These are phyloP conservation scores for Coemansia sp. DNA, from an alignment of 371 early-diverging fungal genomes.

Conservation along the genomic window DNA sequence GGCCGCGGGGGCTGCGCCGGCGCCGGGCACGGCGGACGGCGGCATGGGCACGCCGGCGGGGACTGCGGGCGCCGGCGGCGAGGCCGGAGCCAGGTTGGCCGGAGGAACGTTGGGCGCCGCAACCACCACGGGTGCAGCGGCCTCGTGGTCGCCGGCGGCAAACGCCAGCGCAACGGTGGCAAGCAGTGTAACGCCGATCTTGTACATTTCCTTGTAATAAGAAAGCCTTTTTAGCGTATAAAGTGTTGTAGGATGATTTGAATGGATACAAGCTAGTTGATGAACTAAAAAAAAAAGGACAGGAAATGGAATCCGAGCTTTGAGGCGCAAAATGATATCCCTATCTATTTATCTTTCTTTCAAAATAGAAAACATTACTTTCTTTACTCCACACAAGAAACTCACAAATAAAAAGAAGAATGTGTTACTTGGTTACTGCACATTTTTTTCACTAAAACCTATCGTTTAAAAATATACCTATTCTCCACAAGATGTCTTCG, in stretches of 20 bases:
- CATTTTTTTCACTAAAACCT: background rate
- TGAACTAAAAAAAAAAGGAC: too few relatives aligned
- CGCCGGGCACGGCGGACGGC: constrained; percentile 14
- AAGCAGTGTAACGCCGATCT: constrained; percentile 23
- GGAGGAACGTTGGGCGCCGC: constrained; percentile 4
- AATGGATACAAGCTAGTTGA: background rate
- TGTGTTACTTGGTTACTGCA: too few relatives aligned
- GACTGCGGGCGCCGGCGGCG: background rate
- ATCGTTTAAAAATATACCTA: background rate
- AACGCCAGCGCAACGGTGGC: constrained; percentile 20
- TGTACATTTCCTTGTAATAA: constrained; percentile 20
- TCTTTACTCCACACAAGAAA: too few relatives aligned
- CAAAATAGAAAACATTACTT: too few relatives aligned
- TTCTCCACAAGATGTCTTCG: background rate
- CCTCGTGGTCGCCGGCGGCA: constrained; percentile 31
- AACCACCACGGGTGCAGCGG: constrained; percentile 17
- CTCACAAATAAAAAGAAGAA: too few relatives aligned
- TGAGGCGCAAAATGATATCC: too few relatives aligned
- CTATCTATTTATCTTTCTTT: too few relatives aligned
- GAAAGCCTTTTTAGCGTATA: too few relatives aligned
- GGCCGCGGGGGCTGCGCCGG: constrained; percentile 7
- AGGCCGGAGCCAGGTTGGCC: constrained; percentile 5
- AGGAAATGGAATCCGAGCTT: too few relatives aligned
- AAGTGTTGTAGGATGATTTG: background rate
- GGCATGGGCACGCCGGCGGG: background rate